Evolutionary conservation across 2,329 filamentous ascomycete genomes (phyloP), one percentile per base, ranked within the genome.

Genomic region (Xylariaceae sp.): DNA sequence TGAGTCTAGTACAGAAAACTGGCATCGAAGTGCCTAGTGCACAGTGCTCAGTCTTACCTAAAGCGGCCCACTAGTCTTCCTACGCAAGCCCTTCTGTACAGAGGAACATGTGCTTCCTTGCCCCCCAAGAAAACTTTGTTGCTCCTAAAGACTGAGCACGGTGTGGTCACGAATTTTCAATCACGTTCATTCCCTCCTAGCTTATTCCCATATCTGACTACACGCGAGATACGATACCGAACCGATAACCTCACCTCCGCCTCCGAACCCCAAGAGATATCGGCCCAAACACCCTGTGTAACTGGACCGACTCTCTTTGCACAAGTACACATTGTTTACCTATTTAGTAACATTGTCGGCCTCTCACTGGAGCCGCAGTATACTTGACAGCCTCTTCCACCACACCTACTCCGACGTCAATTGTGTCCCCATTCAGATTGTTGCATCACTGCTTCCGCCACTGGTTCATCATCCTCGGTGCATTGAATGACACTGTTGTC

Each of bases 131-230:
- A 24, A 24, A 24, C 21, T 24, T 24, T 24, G 21, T 7, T 6
- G 7, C 11, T 24, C 21, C 60, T 50, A 72, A 11, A 24, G 6
- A 7, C 21, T 11, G 7, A 24, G 21, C 21, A 24, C 21, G 7
- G 21, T 24, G 21, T 24, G 11, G 21, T 24, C 21, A 24, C 11
- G 21, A 24, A 7, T 24, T 24, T 24, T 24, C 11, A 24, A 24
- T 24, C 21, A 24, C 21, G 21, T 24, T 11, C 21, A 24, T 24
- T 11, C 11, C 21, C 6, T 24, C 6, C 21, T 24, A n/a, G n/a
- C n/a, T n/a, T n/a, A n/a, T n/a, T n/a, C n/a, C n/a, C n/a, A n/a
- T n/a, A n/a, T n/a, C n/a, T n/a, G n/a, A n/a, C n/a, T n/a, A n/a
- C n/a, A n/a, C n/a, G n/a, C n/a, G n/a, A n/a, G 37, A n/a, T n/a